Percentiles rank a stretch among this genome's conserved stretches.
Conservation (phyloP, 495 filamentous ascomycete genomes). For the Neurospora sp. region DNA sequence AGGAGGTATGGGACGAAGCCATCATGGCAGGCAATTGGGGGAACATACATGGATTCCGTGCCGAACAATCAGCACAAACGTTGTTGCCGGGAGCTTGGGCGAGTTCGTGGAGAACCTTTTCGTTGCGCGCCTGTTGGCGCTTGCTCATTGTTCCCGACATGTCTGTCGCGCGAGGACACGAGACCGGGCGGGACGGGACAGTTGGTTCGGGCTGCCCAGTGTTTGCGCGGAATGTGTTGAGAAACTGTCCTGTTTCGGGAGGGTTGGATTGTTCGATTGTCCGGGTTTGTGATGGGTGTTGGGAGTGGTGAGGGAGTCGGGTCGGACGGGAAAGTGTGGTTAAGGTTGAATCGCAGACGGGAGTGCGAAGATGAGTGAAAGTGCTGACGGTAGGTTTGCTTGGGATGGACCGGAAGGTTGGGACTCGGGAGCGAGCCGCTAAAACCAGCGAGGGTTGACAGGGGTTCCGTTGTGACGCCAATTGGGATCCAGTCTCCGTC, state of each 20-base stretch:
- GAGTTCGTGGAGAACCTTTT: constrained; percentile 81
- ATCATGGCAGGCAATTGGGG: background rate
- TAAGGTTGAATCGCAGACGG: background rate
- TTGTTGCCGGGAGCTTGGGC: constrained; percentile 91
- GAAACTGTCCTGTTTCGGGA: background rate
- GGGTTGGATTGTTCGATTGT: background rate
- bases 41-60: constrained; percentile 81
- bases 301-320: background rate
- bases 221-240: background rate
- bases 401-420: background rate
- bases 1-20: background rate
- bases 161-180: constrained; percentile 12
- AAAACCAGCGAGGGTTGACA: background rate
- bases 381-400: background rate
- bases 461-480: background rate
- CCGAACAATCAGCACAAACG: constrained; percentile 84
- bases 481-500: background rate
- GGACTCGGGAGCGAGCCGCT: background rate
- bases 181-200: background rate
- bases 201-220: background rate
- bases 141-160: constrained; percentile 58
- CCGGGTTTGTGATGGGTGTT: background rate
- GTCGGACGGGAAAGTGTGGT: background rate
- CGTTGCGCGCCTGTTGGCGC: constrained; percentile 94
- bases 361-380: background rate